Evolutionary conservation across 495 filamentous ascomycete species (phyloP).

Genomic region (Baudoinia panamericana): DNA sequence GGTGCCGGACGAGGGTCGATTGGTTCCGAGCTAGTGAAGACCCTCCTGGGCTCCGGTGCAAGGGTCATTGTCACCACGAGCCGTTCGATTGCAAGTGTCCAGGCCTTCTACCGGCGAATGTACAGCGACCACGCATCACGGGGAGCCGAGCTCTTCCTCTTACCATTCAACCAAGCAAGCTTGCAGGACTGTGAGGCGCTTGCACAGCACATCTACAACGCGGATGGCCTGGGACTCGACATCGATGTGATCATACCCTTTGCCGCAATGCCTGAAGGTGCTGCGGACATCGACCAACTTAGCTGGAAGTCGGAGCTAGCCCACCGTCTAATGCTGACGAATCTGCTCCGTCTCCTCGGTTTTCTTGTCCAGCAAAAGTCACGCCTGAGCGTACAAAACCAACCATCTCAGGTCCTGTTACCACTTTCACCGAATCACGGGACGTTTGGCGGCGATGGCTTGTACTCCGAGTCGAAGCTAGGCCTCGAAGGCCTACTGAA

Average conservation of each 20-base stretch:
- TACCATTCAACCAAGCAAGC: constrained; percentile 29
- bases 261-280: constrained; percentile 23
- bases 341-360: constrained; percentile 8
- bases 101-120: neutral
- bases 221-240: constrained; percentile 12
- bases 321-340: constrained; percentile 13
- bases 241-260: constrained; percentile 25
- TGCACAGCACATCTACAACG: constrained; percentile 20
- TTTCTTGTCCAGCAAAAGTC: constrained; percentile 5
- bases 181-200: constrained; percentile 20
- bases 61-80: neutral
- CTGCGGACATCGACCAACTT: constrained; percentile 20
- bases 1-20: too few relatives aligned
- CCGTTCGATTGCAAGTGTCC: neutral
- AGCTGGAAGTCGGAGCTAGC: constrained; percentile 9
- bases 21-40: too few relatives aligned
- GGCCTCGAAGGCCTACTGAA: constrained; percentile 21
- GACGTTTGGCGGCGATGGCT: constrained; percentile 22
- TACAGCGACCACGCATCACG: constrained; percentile 8
- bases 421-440: constrained; percentile 26
- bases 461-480: constrained; percentile 26
- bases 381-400: constrained; percentile 1
- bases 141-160: constrained; percentile 19
- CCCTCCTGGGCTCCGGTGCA: too few relatives aligned
- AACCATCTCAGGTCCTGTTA: constrained; percentile 19